Percentiles rank a stretch among this genome's conserved stretches.
These are phyloP conservation scores for Curvularia lunata DNA, from an alignment of 2,329 filamentous ascomycete genomes.

Conservation along the genomic window DNA sequence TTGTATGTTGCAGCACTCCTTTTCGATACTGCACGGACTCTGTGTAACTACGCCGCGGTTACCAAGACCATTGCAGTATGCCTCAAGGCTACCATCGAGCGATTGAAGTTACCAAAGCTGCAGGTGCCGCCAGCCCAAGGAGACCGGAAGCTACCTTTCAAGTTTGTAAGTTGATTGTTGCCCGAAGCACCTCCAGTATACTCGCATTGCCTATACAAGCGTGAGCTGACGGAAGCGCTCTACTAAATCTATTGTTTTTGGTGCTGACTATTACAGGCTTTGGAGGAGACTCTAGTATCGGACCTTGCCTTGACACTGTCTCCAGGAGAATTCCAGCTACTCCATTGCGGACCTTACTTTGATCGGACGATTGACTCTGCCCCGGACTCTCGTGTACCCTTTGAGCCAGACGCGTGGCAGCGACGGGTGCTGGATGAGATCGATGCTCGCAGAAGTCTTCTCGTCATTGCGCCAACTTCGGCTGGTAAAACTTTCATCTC, in stretches of 20 bases:
- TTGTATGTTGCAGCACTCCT: constrained; percentile 44
- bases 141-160: constrained; percentile 55
- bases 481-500: constrained; percentile 85
- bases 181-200: neutral
- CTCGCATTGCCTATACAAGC: neutral
- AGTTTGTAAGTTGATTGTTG: constrained; percentile 27
- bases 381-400: constrained; percentile 71
- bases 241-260: neutral
- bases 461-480: constrained; percentile 78
- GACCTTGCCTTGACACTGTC: constrained; percentile 49
- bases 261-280: constrained; percentile 6
- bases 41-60: constrained; percentile 36
- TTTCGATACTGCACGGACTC: constrained; percentile 38
- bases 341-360: constrained; percentile 74
- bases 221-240: neutral
- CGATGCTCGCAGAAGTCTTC: constrained; percentile 71
- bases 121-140: constrained; percentile 36
- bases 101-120: constrained; percentile 49
- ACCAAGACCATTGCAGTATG: constrained; percentile 40
- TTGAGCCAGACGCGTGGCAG: constrained; percentile 80
- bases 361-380: constrained; percentile 74
- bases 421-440: constrained; percentile 74
- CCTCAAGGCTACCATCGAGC: constrained; percentile 48
- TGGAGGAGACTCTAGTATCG: constrained; percentile 28
- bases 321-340: constrained; percentile 68